These are phyloP conservation scores for Termitomyces sp. DNA, from an alignment of 768 basidiomycete genomes.

Conservation along the genomic window DNA sequence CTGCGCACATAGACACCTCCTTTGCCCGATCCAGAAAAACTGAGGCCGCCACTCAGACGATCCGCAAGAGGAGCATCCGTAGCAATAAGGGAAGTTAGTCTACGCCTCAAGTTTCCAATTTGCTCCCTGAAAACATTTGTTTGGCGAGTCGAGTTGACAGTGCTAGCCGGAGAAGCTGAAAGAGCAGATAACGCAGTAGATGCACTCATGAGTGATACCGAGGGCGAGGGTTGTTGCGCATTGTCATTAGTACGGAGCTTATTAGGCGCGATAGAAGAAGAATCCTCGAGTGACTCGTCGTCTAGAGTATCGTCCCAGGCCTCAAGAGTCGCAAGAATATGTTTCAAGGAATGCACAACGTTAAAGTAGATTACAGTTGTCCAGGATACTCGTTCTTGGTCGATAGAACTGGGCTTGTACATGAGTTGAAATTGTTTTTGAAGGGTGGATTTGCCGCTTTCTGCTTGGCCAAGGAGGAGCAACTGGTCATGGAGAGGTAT, in stretches of 20 bases:
- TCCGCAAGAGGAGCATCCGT: slow-evolving; percentile 62
- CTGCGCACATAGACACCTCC: slow-evolving; percentile 72
- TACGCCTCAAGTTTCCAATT: slow-evolving; percentile 51
- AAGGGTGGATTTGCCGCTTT: slow-evolving; percentile 73
- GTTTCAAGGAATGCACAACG: slow-evolving; percentile 63
- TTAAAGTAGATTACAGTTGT: slow-evolving; percentile 73
- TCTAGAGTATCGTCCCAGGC: slow-evolving; percentile 56
- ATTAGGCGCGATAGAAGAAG: slow-evolving; percentile 19
- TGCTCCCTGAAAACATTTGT: slow-evolving; percentile 25
- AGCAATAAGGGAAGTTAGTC: slow-evolving; percentile 54
- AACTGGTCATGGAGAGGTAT: slow-evolving; percentile 36
- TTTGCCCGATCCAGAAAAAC: slow-evolving; percentile 70
- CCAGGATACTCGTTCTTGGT: slow-evolving; percentile 68
- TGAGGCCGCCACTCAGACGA: slow-evolving; percentile 67
- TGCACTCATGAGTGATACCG: slow-evolving; percentile 28
- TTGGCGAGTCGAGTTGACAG: slow-evolving; percentile 21
- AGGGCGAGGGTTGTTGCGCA: slow-evolving; percentile 32
- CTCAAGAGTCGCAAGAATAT: slow-evolving; percentile 60
- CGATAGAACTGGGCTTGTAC: slow-evolving; percentile 67
- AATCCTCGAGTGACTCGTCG: slow-evolving; percentile 34
- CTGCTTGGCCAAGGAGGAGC: slow-evolving; percentile 72
- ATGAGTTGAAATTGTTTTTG: slow-evolving; percentile 80
- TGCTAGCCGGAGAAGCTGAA: slow-evolving; percentile 17
- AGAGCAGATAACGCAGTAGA: slow-evolving; percentile 13
- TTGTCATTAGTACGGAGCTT: slow-evolving; percentile 25